Evolutionary conservation across 2,329 filamentous ascomycete genomes (phyloP).

Genomic region (Rhinocladiella similis): DNA sequence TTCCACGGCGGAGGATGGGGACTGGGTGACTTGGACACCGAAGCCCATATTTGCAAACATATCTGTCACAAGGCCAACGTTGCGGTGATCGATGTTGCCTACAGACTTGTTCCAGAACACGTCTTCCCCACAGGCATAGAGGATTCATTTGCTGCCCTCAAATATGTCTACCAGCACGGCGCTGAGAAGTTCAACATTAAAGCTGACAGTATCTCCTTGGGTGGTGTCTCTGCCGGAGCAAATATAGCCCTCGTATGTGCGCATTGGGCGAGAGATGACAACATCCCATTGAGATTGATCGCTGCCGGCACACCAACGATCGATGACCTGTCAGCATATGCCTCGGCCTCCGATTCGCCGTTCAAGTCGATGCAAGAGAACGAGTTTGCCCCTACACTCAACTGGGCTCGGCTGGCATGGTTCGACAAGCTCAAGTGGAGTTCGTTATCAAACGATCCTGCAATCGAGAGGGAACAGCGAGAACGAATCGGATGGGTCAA

Average conservation of each 20-base stretch:
- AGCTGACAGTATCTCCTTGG: constrained; percentile 43
- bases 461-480: constrained; percentile 24
- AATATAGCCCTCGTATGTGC: constrained; percentile 32
- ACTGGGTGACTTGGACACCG: constrained; percentile 52
- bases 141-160: constrained; percentile 41
- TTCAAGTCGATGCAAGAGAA: constrained; percentile 45
- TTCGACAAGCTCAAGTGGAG: constrained; percentile 40
- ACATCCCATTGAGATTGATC: constrained; percentile 41
- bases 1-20: no score
- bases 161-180: constrained; percentile 39
- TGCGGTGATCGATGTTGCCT: constrained; percentile 53
- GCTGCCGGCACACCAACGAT: constrained; percentile 44
- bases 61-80: constrained; percentile 47
- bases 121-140: constrained; percentile 50
- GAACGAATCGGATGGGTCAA: constrained; percentile 29
- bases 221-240: constrained; percentile 45
- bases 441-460: constrained; percentile 27
- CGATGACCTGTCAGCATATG: constrained; percentile 42
- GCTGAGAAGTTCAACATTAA: constrained; percentile 42
- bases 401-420: constrained; percentile 46
- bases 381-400: constrained; percentile 45
- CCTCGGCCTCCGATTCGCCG: constrained; percentile 39
- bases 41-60: constrained; percentile 51
- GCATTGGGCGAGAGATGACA: constrained; percentile 44
- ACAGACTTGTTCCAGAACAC: constrained; percentile 53